Percentiles rank a stretch among this genome's conserved stretches.
phyloP scores from a whole-genome alignment of 78 protist species.

The Pigoraptor vietnamica region DNA sequence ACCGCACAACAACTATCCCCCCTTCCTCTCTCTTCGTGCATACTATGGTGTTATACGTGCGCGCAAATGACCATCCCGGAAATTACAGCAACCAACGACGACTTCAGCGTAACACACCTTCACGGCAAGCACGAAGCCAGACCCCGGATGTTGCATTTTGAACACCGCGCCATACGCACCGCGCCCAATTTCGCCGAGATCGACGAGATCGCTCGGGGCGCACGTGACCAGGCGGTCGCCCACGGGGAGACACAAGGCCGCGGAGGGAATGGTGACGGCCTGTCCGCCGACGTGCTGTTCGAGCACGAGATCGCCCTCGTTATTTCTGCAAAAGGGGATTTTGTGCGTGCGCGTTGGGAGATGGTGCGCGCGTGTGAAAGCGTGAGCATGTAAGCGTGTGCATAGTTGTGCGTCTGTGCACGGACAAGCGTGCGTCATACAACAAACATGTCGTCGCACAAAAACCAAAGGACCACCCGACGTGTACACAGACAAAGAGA shows the following conservation, averaged over 20 bases:
- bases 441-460: too few relatives aligned
- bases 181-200: neutral
- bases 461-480: too few relatives aligned
- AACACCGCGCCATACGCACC: conserved; percentile 1
- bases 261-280: neutral
- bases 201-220: neutral
- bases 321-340: neutral
- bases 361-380: too few relatives aligned
- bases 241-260: neutral
- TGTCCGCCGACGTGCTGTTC: neutral
- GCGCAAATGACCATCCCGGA: neutral
- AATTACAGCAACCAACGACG: neutral
- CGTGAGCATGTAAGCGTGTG: too few relatives aligned
- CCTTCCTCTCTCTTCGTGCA: too few relatives aligned
- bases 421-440: too few relatives aligned
- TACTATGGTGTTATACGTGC: too few relatives aligned
- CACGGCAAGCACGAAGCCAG: neutral
- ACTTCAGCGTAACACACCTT: neutral
- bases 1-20: too few relatives aligned
- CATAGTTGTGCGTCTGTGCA: too few relatives aligned
- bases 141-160: neutral
- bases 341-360: too few relatives aligned
- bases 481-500: too few relatives aligned
- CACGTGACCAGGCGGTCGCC: neutral
- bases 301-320: neutral